Evolutionary conservation across 257 asterid genomes (phyloP).

Genomic region (Gynochthodes officinalis): DNA sequence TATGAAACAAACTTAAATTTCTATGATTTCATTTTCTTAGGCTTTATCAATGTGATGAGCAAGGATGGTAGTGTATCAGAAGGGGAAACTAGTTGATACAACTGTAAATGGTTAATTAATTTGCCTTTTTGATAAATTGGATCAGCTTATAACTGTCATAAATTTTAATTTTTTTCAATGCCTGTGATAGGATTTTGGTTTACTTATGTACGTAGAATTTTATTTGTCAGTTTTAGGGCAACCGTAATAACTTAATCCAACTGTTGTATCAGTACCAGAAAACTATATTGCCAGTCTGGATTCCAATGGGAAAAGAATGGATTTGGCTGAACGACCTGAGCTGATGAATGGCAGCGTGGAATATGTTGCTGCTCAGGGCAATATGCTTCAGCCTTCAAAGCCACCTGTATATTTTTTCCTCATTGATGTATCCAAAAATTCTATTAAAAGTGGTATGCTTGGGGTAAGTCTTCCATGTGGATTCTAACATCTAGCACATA

Average conservation of each 20-base stretch:
- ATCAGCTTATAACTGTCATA: neutral
- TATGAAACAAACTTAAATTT: neutral
- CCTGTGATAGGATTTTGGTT: too few species aligned
- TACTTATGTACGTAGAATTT: neutral
- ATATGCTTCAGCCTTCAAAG: slow-evolving; percentile 90
- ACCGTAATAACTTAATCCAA: slow-evolving; percentile 22
- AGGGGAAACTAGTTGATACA: neutral
- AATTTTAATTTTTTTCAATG: neutral
- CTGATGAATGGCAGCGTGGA: slow-evolving; percentile 82
- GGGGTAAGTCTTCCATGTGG: slow-evolving; percentile 52
- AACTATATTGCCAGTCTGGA: slow-evolving; percentile 77
- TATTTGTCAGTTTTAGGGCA: neutral
- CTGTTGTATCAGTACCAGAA: slow-evolving; percentile 62
- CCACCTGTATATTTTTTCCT: slow-evolving; percentile 80
- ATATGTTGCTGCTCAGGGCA: slow-evolving; percentile 73
- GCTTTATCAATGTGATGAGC: neutral
- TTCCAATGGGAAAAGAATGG: slow-evolving; percentile 69
- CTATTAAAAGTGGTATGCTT: slow-evolving; percentile 86
- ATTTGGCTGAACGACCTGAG: slow-evolving; percentile 88
- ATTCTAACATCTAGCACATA: neutral
- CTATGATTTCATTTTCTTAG: neutral
- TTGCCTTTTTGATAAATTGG: neutral
- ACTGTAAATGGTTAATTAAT: neutral
- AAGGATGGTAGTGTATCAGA: neutral
- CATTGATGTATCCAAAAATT: slow-evolving; percentile 83